Evolutionary conservation across 2,329 filamentous ascomycete genomes (phyloP), one percentile per base, ranked within the genome.

Genomic region (Fusarium vanettenii): DNA sequence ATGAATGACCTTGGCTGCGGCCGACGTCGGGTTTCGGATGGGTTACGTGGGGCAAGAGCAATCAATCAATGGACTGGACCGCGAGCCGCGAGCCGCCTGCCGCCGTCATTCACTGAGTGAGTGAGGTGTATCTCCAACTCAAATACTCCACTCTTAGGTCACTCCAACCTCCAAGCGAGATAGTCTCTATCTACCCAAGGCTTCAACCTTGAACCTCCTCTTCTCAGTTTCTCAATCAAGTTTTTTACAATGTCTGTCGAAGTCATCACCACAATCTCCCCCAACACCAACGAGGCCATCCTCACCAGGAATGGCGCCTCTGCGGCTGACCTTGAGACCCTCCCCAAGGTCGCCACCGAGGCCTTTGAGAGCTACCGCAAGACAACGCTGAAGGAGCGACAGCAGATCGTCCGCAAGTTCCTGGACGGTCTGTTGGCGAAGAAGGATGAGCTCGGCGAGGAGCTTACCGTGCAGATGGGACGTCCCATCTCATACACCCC

Each of bases 401-500:
- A 97, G 83, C 88, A 89, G 56, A 95, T 98, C 74, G 91, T 98
- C 78, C 92, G 90, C 78, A 94, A 93, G 79, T 95, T 95, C 1
- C 85, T 98, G 52, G 89, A 92, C 72, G 84, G 94, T 6, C 87
- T 98, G 31, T 84, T 86, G 18, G 89, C 91, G 60, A 92, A 91
- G 81, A 90, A 95, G 82, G 93, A 97, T 91, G 93, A 92, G 72
- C 87, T 98, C 37, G 95, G 93, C 7, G 89, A 91, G 76, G 95
- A 98, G 82, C 86, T 98, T 69, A 98, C 95, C 0, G 92, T 94
- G 81, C 95, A 98, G 86, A 98, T 98, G 95, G 96, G 96, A 48
- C 90, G 96, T 22, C 96, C 96, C 37, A 98, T 98, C 79, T 90
- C 93, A 41, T 98, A 96, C 82, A 94, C 94, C 0, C 92, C 89